Base-by-base conservation (phyloP, 257 asterid genomes). In the Plantago elongata region DNA sequence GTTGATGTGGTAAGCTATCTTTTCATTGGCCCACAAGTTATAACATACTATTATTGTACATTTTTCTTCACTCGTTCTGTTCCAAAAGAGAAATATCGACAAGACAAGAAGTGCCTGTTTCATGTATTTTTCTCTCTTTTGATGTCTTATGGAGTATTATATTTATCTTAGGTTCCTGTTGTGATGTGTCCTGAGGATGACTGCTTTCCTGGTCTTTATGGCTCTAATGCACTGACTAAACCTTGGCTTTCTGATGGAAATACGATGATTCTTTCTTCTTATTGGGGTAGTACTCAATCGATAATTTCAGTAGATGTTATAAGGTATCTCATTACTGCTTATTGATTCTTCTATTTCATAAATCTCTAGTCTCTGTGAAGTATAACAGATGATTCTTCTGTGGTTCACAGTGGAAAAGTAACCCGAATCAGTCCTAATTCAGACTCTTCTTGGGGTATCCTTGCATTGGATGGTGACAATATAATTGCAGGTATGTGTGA, bases 161-260 rank as follows among this genome's bases (percentile, higher is more conserved):
- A 57, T 51, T 57, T 67, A 22, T 62, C 63, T 67, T 72, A 93
- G 99, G 95, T 93, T 73, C 88, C 95, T 40, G 82, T 85, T 9
- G 83, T 87, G 48, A 74, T 73, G 88, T 84, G 88, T 73, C 92
- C 97, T 50, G 87, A 79, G 42, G 90, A 85, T 54, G 96, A 85
- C 66, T 63, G 82, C 54, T 89, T 93, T 78, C 99, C 97, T 9
- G 99, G 99, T 63, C 71, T 93, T 60, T 89, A 89, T 68, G 74
- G 71, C 66, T 69, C 74, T 8, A 81, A 72, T 51, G 40, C 83
- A 65, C 84, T 82, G 40, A 55, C 70, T 38, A 69, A 79, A 15
- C 89, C 99, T 29, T 93, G 97, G 97, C 95, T 89, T 62, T 89
- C 97, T 29, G 96, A 93, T 79, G 97, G 95, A 61, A 71, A 50